Percentiles rank a stretch among this genome's conserved stretches.
Evolutionary conservation across 176 grass and related monocot genomes (phyloP).

Genomic region (Ananas comosus): DNA sequence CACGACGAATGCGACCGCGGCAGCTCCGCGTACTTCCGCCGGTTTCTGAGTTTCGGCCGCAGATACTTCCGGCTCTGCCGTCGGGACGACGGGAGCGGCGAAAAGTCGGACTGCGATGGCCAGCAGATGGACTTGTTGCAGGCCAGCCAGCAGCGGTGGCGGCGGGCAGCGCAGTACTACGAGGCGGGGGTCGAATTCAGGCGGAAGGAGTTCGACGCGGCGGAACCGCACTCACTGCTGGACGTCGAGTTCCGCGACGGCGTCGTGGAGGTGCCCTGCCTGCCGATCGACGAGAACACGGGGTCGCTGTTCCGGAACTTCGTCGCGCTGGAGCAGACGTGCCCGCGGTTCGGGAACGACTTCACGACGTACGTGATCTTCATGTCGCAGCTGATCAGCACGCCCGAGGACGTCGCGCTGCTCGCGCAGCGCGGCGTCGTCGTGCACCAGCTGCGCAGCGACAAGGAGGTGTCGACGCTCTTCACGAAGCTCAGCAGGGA

Average conservation of each 20-base stretch:
- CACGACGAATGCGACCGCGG: neutral
- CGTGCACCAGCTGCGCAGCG: neutral
- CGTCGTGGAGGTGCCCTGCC: constrained; percentile 10
- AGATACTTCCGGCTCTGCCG: neutral
- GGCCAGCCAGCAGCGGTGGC: neutral
- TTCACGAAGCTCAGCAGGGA: constrained; percentile 6
- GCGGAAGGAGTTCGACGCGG: neutral
- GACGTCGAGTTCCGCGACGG: constrained; percentile 6
- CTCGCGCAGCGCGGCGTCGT: constrained; percentile 4
- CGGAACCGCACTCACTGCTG: constrained; percentile 4
- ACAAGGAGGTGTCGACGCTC: no score
- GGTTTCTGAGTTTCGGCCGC: neutral
- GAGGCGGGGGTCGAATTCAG: neutral
- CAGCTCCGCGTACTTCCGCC: neutral
- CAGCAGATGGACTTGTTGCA: accelerated
- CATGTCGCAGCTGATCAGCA: constrained; percentile 15
- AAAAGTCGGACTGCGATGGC: neutral
- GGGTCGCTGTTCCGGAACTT: constrained; percentile 11
- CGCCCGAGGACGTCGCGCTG: constrained; percentile 16
- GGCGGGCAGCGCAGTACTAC: constrained; percentile 1
- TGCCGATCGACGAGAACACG: constrained; percentile 10
- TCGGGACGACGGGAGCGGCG: neutral
- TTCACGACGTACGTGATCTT: constrained; percentile 8
- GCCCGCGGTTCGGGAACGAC: constrained; percentile 12
- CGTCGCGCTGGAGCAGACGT: constrained; percentile 6